Base-by-base conservation (phyloP, 2,329 filamentous ascomycete species). In the Metarhizium brunneum region DNA sequence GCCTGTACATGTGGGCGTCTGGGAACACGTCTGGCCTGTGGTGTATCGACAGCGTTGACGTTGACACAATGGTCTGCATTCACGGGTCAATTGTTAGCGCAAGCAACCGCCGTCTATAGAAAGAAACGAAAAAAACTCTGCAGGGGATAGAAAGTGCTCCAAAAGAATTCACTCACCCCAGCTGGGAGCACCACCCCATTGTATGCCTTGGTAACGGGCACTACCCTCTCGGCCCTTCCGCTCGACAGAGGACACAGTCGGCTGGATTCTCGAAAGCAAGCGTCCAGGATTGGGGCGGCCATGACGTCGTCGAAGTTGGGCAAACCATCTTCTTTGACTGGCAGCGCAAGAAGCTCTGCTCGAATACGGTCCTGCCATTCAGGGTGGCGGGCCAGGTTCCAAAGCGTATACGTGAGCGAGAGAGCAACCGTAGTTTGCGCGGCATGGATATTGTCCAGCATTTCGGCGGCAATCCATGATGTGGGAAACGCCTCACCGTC, bases 401-500 rank as follows among this genome's bases (percentile, higher is more conserved):
- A 56, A 42, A 56, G 47, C 13, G 47, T 32, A 32, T 45, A 56
- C 8, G 55, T 56, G 25, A 56, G 51, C 3, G 55, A 35, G 30
- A 53, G 50, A 38, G 55, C 51, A 18, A 53, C 51, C 6, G 55
- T 56, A 3, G 55, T 47, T 42, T 56, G 55, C 2, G 55, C 55
- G 30, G 50, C 55, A 36, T 56, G 50, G 30, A 56, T 48, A n/a
- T 56, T 56, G 18, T 56, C 55, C 29, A 56, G 47, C 6, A 56
- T 47, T 20, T 54, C 50, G 8, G 55, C 45, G n/a, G 55, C 55
- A 10, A 56, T 53, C 50, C 47, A 56, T 8, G 51, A 14, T 14
- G 20, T 16, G 4, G 55, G 13, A 20, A 54, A 16, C 1, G 35
- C 18, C 18, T 50, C 50, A 4, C 51, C 55, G 14, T 49, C 38